A percentile compares a stretch with the other conserved stretches of the same genome.
These are phyloP conservation scores for Grosmannia serpens DNA, from an alignment of 2,329 filamentous ascomycete species.

Conservation along the genomic window DNA sequence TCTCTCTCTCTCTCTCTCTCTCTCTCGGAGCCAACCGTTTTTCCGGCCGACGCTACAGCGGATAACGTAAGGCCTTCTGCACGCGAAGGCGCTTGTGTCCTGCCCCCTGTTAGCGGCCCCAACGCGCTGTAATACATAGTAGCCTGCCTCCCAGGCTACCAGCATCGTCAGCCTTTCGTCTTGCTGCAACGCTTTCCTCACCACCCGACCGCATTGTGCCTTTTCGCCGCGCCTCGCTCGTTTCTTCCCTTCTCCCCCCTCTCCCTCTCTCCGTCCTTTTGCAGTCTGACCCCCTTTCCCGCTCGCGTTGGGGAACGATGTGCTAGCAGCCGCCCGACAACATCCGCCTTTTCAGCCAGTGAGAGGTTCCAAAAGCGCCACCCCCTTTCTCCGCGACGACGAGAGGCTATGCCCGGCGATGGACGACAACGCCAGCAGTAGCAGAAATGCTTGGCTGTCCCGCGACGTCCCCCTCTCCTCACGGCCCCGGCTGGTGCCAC, in stretches of 20 bases:
- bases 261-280: background rate
- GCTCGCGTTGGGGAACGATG: background rate
- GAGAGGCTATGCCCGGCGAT: background rate
- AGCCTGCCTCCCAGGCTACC: too few relatives aligned
- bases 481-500: background rate
- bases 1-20: too few relatives aligned
- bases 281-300: background rate
- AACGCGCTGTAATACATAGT: too few relatives aligned
- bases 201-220: background rate
- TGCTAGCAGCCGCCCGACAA: background rate
- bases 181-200: too few relatives aligned
- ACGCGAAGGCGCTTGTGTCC: too few relatives aligned
- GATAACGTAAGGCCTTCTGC: too few relatives aligned
- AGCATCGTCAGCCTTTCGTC: too few relatives aligned
- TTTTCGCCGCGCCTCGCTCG: too few relatives aligned
- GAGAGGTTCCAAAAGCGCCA: background rate
- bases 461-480: background rate
- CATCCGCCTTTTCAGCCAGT: background rate
- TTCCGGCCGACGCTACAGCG: too few relatives aligned
- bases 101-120: too few relatives aligned
- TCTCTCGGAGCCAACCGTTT: too few relatives aligned
- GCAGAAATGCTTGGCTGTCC: background rate
- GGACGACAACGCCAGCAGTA: conserved; percentile 1
- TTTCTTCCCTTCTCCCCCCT: too few relatives aligned
- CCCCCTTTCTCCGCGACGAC: background rate